Evolutionary conservation across 495 filamentous ascomycete species (phyloP), one percentile per base, ranked within the genome.

Genomic region (Podospora australis): DNA sequence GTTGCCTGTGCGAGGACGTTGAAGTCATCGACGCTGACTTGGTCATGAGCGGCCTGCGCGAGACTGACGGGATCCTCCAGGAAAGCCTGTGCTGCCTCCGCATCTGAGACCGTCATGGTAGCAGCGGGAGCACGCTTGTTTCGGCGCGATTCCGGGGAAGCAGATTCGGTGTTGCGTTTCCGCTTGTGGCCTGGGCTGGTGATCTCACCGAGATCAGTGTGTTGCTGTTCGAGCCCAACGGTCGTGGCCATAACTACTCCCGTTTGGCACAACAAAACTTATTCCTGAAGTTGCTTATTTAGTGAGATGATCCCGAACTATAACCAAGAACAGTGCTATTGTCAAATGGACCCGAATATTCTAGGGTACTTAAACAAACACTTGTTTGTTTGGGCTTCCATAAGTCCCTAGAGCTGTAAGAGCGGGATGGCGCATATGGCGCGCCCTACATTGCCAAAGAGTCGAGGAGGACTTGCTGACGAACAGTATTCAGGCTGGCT

Each of bases 1-100:
- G 69, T 66, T 5, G 65, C 66, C 40, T 76, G 71, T 32, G 74
- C 73, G 9, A 79, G 65, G 11, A 67, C 68, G 45, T 57, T 69
- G 48, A 76, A 78, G 48, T 78, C 75, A 19, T 70, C 71, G 36
- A 65, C 62, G 22, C 62, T 63, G 41, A 67, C 53, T 23, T 66
- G 63, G 49, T 64, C 56, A 13, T 63, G 70, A 9, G 70, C 69
- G 4, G 70, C 72, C 49, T 75, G 69, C 4, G 70, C 70, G n/a
- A 71, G 66, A 56, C 66, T 66, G 30, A 72, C 69, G 17, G 70
- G 65, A 45, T 65, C 63, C 46, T 72, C 67, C 1, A 75, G 61
- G 48, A 70, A 75, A 13, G 68, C 60, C 39, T 66, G 56, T 3
- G 71, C 48, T 3, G 71, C 48, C 19, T 64, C 62, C 16, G 72